Percentiles rank a stretch among this genome's conserved stretches.
Evolutionary conservation across 2,329 filamentous ascomycete genomes (phyloP).

Genomic region (Claviceps sp.): DNA sequence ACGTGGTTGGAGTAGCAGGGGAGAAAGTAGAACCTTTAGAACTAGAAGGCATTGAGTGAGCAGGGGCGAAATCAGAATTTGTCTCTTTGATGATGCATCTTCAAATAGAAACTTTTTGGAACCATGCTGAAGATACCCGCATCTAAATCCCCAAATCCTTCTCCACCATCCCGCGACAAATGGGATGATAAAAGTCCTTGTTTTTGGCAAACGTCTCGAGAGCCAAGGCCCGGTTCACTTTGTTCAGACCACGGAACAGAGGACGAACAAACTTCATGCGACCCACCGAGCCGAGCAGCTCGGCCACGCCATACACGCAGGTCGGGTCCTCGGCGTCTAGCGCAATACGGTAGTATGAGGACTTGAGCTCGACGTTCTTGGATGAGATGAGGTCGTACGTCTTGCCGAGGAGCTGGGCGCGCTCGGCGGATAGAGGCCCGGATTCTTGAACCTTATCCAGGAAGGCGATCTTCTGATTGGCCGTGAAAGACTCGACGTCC

Average conservation of each 20-base stretch:
- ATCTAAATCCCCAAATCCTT: slow-evolving; percentile 53
- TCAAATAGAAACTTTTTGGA: neutral
- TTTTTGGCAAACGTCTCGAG: slow-evolving; percentile 75
- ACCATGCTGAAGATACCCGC: neutral
- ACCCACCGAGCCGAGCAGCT: slow-evolving; percentile 69
- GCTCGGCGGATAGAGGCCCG: slow-evolving; percentile 46
- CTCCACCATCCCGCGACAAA: slow-evolving; percentile 73
- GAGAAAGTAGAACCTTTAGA: no score
- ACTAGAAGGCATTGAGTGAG: no score
- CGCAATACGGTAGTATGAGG: slow-evolving; percentile 67
- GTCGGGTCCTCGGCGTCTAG: slow-evolving; percentile 58
- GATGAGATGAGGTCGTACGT: slow-evolving; percentile 63
- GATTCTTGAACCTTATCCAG: slow-evolving; percentile 62
- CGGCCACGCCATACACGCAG: slow-evolving; percentile 57
- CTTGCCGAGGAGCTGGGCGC: slow-evolving; percentile 58
- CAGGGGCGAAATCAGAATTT: neutral
- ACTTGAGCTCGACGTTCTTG: slow-evolving; percentile 74
- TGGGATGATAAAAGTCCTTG: slow-evolving; percentile 89
- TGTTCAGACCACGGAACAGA: slow-evolving; percentile 63
- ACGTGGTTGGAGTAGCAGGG: slow-evolving; percentile 25
- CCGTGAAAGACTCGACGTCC: slow-evolving; percentile 63
- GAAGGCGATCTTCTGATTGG: slow-evolving; percentile 87
- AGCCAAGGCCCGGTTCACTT: slow-evolving; percentile 61
- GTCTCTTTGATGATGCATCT: neutral
- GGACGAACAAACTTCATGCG: slow-evolving; percentile 96